Base-by-base conservation (phyloP, 805 yeast genomes). In the Kockiozyma suomiensis region DNA sequence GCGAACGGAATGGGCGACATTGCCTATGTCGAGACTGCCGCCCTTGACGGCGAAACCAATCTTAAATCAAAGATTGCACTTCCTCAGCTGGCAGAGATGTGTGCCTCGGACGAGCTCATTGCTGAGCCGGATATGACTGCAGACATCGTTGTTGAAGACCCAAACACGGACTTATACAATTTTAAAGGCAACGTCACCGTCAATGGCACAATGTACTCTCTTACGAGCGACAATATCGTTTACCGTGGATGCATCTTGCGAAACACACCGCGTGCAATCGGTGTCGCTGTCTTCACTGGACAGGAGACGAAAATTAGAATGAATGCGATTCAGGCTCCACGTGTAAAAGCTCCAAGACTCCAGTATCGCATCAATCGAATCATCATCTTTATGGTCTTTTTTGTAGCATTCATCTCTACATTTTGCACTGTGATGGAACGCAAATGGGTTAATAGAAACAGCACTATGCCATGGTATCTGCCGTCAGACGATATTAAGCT, bases 1-100 rank as follows among this genome's bases (percentile, higher is more conserved):
- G 83, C 90, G 2, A 81, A 81, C 52, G 85, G 85, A 3, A 73
- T 74, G 40, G 83, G 84, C 40, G 81, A 81, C 63, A 82, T 85
- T 58, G 82, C 89, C 1, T 89, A 83, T 65, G 85, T 92, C 19
- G 99, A 94, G 73, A 94, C 99, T 1, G 91, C 93, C 93, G 99
- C 97, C 1, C 78, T 94, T 50, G 99, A 94, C 74, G 99, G 99
- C 52, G 99, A 94, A 73, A 94, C 98, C 0, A 93, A 91, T 70
- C 78, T 94, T 62, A 94, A 94, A 72, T 80, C 88, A 6, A 85
- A 83, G 67, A 75, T 76, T 19, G 88, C 97, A 0, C 87, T 86
- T 62, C 78, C 81, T 1, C 88, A 85, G 61, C 66, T 93, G 1
- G 79, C 85, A 42, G 80, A 81, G 15, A 64, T 73, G 10, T 77